phyloP scores from a whole-genome alignment of 176 grass and related monocot species.

The Cymbopogon citratus region DNA sequence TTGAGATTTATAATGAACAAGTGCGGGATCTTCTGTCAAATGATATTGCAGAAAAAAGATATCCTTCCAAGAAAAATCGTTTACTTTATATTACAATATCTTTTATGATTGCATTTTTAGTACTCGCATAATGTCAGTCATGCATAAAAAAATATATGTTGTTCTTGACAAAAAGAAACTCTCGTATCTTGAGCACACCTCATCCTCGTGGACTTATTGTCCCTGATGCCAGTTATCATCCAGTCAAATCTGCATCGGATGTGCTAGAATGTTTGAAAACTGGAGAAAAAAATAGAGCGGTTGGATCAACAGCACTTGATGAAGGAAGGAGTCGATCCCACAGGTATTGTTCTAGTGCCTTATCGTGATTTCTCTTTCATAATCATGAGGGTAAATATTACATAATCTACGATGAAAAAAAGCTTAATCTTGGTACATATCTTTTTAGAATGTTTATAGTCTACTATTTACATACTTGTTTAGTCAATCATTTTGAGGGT shows the following conservation, averaged over 20 bases:
- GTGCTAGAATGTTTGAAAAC: conserved; percentile 84
- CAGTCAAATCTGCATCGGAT: conserved; percentile 80
- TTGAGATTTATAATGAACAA: conserved; percentile 99
- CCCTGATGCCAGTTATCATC: conserved; percentile 81
- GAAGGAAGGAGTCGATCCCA: conserved; percentile 99
- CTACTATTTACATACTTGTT: neutral
- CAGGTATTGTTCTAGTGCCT: too few species aligned
- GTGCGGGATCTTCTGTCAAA: conserved; percentile 89
- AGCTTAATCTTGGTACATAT: neutral
- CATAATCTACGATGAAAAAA: too few species aligned
- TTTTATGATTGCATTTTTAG: neutral
- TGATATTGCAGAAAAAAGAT: conserved; percentile 88
- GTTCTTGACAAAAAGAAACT: conserved; percentile 59
- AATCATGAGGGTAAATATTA: too few species aligned
- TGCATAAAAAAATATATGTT: conserved; percentile 9
- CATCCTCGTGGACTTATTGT: conserved; percentile 88
- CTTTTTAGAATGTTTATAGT: neutral
- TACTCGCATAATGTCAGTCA: neutral
- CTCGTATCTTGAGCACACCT: conserved; percentile 92
- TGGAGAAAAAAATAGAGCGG: conserved; percentile 80
- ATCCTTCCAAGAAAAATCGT: conserved; percentile 58
- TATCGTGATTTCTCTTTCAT: neutral
- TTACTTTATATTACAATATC: conserved; percentile 1
- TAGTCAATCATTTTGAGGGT: neutral
- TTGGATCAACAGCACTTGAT: conserved; percentile 88